Percentiles rank a stretch among this genome's conserved stretches.
Conservation (phyloP, 2,329 filamentous ascomycete species). For the Neofusicoccum sp. region DNA sequence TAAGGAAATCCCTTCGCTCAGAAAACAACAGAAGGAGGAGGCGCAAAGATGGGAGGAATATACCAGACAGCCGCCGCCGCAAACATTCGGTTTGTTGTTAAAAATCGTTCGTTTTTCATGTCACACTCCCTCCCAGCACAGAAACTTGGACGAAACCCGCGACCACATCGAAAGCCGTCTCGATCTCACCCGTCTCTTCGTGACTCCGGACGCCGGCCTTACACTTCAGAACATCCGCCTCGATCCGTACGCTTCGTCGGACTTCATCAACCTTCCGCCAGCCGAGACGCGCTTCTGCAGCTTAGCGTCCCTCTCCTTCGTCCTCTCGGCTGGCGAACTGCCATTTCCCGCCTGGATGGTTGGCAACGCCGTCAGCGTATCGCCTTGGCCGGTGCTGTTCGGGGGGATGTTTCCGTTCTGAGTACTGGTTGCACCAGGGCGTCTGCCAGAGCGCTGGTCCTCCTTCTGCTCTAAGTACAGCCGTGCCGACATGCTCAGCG, state of each 20-base stretch:
- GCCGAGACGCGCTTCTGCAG: slow-evolving; percentile 45
- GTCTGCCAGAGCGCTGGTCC: slow-evolving; percentile 46
- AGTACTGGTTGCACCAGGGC: background rate
- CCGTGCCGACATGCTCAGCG: slow-evolving; percentile 77
- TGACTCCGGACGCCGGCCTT: slow-evolving; percentile 12
- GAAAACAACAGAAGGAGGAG: background rate
- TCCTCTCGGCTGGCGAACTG: slow-evolving; percentile 42
- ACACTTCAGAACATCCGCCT: slow-evolving; percentile 26
- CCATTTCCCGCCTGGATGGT: slow-evolving; percentile 47
- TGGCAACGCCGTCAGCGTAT: slow-evolving; percentile 66
- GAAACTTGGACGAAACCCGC: background rate
- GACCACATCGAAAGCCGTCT: background rate
- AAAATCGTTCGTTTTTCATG: background rate
- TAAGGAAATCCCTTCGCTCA: background rate
- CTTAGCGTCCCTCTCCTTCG: slow-evolving; percentile 38
- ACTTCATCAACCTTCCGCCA: slow-evolving; percentile 45
- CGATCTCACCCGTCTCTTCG: background rate
- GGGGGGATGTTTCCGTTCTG: slow-evolving; percentile 6
- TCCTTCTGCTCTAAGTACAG: slow-evolving; percentile 80
- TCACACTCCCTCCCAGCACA: background rate
- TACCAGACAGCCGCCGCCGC: slow-evolving; percentile 7
- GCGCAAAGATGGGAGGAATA: background rate
- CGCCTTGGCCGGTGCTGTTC: slow-evolving; percentile 44
- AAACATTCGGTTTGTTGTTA: background rate
- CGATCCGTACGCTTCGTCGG: slow-evolving; percentile 37